A percentile compares a stretch with the other conserved stretches of the same genome.
Conservation (phyloP, 148 eudicot genomes). For the Silene latifolia region DNA sequence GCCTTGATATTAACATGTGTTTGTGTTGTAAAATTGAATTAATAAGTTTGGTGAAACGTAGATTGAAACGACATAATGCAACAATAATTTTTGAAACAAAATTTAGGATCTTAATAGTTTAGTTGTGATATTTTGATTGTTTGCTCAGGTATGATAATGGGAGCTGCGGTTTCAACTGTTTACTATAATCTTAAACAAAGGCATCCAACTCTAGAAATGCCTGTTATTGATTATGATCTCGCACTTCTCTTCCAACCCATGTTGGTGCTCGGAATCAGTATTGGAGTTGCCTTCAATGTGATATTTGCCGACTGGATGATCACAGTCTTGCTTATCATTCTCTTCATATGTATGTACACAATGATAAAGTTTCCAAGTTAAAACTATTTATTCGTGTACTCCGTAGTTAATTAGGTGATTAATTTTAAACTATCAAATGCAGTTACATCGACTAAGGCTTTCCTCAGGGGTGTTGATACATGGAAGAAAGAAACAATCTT, state of each 20-base stretch:
- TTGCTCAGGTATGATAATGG: conserved; percentile 62
- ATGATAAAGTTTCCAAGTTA: background rate
- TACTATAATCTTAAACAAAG: conserved; percentile 52
- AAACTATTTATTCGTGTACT: background rate
- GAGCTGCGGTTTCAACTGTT: conserved; percentile 57
- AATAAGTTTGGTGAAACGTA: background rate
- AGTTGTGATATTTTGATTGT: conserved; percentile 9
- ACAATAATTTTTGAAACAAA: background rate
- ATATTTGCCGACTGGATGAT: conserved; percentile 74
- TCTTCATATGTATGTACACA: conserved; percentile 42
- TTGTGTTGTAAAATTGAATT: too few relatives aligned
- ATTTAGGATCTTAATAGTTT: background rate
- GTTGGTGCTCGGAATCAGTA: conserved; percentile 60
- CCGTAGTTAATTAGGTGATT: background rate
- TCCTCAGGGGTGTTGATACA: conserved; percentile 60
- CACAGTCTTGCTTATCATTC: conserved; percentile 53
- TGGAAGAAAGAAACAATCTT: conserved; percentile 68
- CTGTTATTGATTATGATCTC: conserved; percentile 60
- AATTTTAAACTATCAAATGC: conserved; percentile 11
- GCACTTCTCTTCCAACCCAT: conserved; percentile 68
- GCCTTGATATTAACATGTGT: too few relatives aligned
- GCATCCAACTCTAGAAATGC: conserved; percentile 54
- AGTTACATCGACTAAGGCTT: conserved; percentile 59
- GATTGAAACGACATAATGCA: background rate
- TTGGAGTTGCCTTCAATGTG: conserved; percentile 58